phyloP scores from a whole-genome alignment of 179 eudicot species.

The Beta lomatogona region DNA sequence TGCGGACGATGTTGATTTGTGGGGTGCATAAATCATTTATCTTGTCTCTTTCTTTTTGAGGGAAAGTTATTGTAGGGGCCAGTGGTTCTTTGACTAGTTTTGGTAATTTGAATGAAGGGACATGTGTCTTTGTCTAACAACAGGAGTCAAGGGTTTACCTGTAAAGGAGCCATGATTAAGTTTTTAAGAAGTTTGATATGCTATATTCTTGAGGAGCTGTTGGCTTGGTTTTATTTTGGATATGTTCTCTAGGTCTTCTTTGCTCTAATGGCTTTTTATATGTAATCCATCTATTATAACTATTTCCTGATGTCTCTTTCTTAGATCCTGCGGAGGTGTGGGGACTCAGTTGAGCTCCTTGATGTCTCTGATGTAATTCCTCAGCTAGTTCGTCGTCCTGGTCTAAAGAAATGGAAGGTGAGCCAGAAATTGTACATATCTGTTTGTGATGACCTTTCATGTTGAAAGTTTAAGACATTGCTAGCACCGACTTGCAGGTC shows the following conservation, averaged over 20 bases:
- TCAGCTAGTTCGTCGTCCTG: conserved; percentile 87
- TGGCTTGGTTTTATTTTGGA: background rate
- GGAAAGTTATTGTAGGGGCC: background rate
- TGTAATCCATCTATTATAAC: background rate
- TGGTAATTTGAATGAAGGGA: background rate
- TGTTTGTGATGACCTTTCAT: background rate
- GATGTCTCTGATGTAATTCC: conserved; percentile 93
- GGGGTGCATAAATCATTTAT: background rate
- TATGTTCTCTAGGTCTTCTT: background rate
- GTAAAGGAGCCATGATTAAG: background rate
- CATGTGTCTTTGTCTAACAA: background rate
- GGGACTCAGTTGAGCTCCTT: conserved; percentile 78
- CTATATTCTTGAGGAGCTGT: background rate
- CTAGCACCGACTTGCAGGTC: conserved; percentile 52
- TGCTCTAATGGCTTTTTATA: conserved; percentile 1
- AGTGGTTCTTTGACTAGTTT: background rate
- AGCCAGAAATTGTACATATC: conserved; percentile 15
- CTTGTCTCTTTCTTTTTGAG: too few species aligned
- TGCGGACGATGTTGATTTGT: background rate
- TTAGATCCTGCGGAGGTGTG: conserved; percentile 84
- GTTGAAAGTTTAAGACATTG: conserved; percentile 5
- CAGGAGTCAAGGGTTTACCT: background rate
- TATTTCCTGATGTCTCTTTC: conserved; percentile 9
- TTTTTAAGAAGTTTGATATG: background rate
- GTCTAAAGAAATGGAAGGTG: conserved; percentile 95